A percentile compares a stretch with the other conserved stretches of the same genome.
These are phyloP conservation scores for Candida neerlandica DNA, from an alignment of 1,139 yeast species.

Conservation along the genomic window DNA sequence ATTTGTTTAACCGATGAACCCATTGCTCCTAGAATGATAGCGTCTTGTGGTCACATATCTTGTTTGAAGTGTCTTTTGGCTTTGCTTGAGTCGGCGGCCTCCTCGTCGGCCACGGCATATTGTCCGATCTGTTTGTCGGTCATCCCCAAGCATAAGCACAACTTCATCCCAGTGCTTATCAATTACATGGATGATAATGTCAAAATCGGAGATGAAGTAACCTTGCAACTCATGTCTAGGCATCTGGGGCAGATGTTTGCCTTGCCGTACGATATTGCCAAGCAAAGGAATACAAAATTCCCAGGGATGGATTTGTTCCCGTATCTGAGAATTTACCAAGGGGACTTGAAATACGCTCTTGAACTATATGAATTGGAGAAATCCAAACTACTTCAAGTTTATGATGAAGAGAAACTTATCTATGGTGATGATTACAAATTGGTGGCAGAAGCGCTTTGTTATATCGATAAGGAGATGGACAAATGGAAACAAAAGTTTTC, in stretches of 20 bases:
- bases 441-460: conserved; percentile 56
- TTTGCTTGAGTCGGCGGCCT: conserved; percentile 62
- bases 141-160: conserved; percentile 51
- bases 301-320: conserved; percentile 27
- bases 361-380: conserved; percentile 62
- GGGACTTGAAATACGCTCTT: conserved; percentile 55
- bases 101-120: conserved; percentile 48
- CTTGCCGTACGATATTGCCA: conserved; percentile 52
- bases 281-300: conserved; percentile 25
- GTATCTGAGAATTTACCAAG: conserved; percentile 63
- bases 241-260: conserved; percentile 63
- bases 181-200: conserved; percentile 55
- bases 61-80: conserved; percentile 82
- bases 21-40: conserved; percentile 90
- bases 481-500: conserved; percentile 27
- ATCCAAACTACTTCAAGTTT: conserved; percentile 44
- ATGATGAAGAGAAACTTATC: conserved; percentile 57
- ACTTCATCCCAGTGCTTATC: conserved; percentile 71
- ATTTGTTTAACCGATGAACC: conserved; percentile 85
- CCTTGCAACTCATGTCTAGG: conserved; percentile 71
- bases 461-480: conserved; percentile 51
- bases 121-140: conserved; percentile 86
- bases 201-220: conserved; percentile 57
- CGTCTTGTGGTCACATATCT: conserved; percentile 87
- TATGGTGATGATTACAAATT: conserved; percentile 61